Evolutionary conservation across 768 basidiomycete genomes (phyloP).

Genomic region (Tulasnella sp.): DNA sequence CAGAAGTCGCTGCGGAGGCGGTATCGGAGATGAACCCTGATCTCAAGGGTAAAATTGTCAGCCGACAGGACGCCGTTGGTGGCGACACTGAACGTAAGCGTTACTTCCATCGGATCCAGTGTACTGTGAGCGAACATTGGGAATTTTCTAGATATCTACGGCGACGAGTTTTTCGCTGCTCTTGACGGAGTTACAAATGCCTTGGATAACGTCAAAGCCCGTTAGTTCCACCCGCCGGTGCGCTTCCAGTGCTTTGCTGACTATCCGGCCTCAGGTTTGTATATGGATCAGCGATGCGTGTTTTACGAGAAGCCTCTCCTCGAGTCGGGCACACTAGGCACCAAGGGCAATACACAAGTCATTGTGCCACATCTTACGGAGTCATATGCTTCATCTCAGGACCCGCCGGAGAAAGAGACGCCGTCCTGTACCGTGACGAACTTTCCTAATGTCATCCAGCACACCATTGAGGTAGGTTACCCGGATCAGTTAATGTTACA

Average conservation of each 20-base stretch:
- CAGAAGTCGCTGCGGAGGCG: slow-evolving; percentile 84
- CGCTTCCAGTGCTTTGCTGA: neutral
- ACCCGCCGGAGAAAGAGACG: slow-evolving; percentile 95
- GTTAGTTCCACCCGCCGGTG: slow-evolving; percentile 37
- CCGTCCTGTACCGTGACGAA: slow-evolving; percentile 97
- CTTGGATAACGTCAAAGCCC: slow-evolving; percentile 91
- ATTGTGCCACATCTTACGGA: slow-evolving; percentile 90
- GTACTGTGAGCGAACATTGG: slow-evolving; percentile 13
- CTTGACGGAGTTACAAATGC: slow-evolving; percentile 97
- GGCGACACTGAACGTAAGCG: slow-evolving; percentile 80
- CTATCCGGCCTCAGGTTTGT: slow-evolving; percentile 48
- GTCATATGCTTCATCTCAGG: slow-evolving; percentile 94
- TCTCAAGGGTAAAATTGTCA: slow-evolving; percentile 70
- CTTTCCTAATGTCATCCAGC: slow-evolving; percentile 95
- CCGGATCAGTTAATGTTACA: neutral
- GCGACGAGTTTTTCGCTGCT: slow-evolving; percentile 73
- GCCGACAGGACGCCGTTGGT: slow-evolving; percentile 90
- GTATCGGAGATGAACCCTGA: slow-evolving; percentile 95
- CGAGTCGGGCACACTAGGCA: slow-evolving; percentile 96
- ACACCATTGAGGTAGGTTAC: slow-evolving; percentile 79
- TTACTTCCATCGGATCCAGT: slow-evolving; percentile 7
- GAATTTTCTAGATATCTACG: slow-evolving; percentile 58
- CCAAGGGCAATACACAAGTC: slow-evolving; percentile 96
- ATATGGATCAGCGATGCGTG: slow-evolving; percentile 98
- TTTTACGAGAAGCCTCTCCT: slow-evolving; percentile 92